Base-by-base conservation (phyloP, 1,284 basidiomycete species). In the Bondarzewia mesenterica region DNA sequence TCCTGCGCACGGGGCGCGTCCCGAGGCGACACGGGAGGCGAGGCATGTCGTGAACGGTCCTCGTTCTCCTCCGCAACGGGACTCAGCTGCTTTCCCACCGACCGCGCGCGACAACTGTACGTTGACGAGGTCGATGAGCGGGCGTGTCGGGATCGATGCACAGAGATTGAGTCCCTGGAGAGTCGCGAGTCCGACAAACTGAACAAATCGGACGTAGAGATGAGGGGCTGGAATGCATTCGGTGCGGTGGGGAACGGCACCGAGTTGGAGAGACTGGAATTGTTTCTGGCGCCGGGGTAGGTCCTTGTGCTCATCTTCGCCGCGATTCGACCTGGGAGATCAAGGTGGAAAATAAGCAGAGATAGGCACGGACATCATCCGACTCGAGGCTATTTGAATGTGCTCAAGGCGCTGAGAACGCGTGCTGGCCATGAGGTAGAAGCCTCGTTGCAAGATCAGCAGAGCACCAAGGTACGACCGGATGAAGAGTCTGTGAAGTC, bases 1-100 rank as follows among this genome's bases (percentile, higher is more conserved):
- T 43, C 45, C 27, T 48, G 7, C 43, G 36, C 39, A 40, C 41
- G 7, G 46, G 49, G 16, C 43, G 44, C 23, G n/a, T 41, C 54
- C 25, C 43, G 52, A 26, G 26, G 47, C 6, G 49, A 27, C 8
- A 39, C 6, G 5, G 49, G 53, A n/a, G 53, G 51, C 18, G 52
- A 49, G 5, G 46, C 32, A 22, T 43, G 49, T 29, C 52, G 52
- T 12, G 49, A 49, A 15, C 53, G 50, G 29, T 48, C 53, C 23
- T 55, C 54, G 12, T 15, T 50, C 45, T 55, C 54, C 45, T 56
- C 54, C 5, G n/a, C 54, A 16, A 56, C 54, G 10, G 54, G 54
- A 16, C 54, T 55, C 23, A 56, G 51, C 46, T 56, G 51, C n/a
- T 55, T 46, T 4, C 46, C 5, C n/a, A n/a, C 41, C 37, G 51